Evolutionary conservation across 306 rosid genomes (phyloP), one percentile per base, ranked within the genome.

Genomic region (Citrullus colocynthis): DNA sequence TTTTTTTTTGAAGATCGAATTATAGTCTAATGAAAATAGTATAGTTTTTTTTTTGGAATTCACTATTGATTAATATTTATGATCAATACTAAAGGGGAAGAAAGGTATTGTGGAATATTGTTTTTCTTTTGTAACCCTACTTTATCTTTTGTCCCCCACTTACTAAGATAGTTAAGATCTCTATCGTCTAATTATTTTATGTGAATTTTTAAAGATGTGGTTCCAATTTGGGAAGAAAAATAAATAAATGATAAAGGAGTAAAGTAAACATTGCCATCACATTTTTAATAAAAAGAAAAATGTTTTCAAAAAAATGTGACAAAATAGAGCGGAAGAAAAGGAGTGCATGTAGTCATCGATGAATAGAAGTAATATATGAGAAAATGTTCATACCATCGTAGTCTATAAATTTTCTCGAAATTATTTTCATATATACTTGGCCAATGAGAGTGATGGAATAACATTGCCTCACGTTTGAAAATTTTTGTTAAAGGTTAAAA

Each of bases 141-240:
- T 71, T 71, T 71, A 24, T 71, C 76, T 45, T 71, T 71, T 71
- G 76, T 71, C 76, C 24, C 76, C 76, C 76, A 71, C 59, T 71
- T 13, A 6, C 41, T 39, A 18, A 71, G 37, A 71, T 70, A 2
- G 76, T 55, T 6, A 70, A 45, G 56, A 44, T 70, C 76, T 65
- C 32, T 42, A 9, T 42, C 37, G 7, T 6, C 58, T 44, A 44
- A 71, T 71, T 71, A 6, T 71, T 45, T 45, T 13, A 15, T 45
- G 72, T 67, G 57, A 48, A 45, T 45, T 71, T 71, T 45, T 14
- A 21, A 71, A 69, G 37, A 42, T 69, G 75, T 69, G 75, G 56
- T 67, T 39, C 16, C 17, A 16, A 67, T 67, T 41, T 67, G 18
- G 58, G 72, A 21, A 10, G 2, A 17, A 64, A 16, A 51, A 51